Evolutionary conservation across 2,329 filamentous ascomycete species (phyloP), one percentile per base, ranked within the genome.

Genomic region (Dryadomyces quercus-mongolicae): DNA sequence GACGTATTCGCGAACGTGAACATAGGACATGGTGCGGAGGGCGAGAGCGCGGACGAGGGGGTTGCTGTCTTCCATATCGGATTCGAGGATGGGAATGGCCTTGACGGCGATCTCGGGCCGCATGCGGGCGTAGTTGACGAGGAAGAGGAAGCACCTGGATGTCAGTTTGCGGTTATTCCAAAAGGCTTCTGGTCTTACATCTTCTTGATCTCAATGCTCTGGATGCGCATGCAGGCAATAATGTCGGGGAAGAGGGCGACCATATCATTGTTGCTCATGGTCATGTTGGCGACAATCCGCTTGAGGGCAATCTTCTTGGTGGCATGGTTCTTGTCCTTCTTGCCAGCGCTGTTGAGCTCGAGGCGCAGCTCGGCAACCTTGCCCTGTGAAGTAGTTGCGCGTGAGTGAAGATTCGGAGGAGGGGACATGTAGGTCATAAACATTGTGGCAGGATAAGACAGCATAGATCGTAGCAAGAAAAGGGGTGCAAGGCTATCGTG

Each of bases 211-310:
- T 98, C 93, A 68, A 98, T 74, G 64, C 87, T 95, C 52, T 85
- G 86, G 58, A 98, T 88, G 62, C 88, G 83, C 93, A 98, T 98
- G 75, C 92, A 97, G 59, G 77, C 84, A 62, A 98, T 88, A 57
- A 98, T 86, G 67, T 98, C 93, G 18, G 92, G 90, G 63, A 98
- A 98, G 52, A 98, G 76, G 43, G 89, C 90, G 54, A 97, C 86
- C 93, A 98, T 98, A 70, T 98, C 93, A 66, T 97, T 98, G 73
- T 98, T 98, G 80, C 92, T 97, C 93, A 98, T 98, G 60, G 93
- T 98, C 93, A 98, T 98, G 68, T 98, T 98, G 68, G 93, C 93
- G 63, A 98, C 93, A 62, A 98, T 97, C 78, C 96, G 96, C 80
- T 98, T 98, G 59, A 98, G 78, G 12, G 93, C 91, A 66, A 96